phyloP scores from a whole-genome alignment of 352 stramenopile genomes.

The Phytophthora sp. region DNA sequence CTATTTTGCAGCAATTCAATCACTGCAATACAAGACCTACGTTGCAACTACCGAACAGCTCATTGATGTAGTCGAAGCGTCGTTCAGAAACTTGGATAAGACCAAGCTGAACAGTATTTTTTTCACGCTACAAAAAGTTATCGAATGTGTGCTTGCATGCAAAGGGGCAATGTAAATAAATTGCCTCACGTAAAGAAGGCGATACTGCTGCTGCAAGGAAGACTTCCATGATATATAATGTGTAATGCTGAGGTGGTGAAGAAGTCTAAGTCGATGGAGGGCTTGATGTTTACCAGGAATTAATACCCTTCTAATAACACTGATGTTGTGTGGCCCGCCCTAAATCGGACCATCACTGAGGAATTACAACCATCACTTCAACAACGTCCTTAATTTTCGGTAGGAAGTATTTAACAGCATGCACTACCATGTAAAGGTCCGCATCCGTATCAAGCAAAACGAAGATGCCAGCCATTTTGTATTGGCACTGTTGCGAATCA shows the following conservation, averaged over 20 bases:
- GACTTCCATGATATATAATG: neutral
- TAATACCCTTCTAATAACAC: no score
- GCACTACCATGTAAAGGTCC: no score
- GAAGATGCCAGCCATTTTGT: no score
- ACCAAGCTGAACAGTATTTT: neutral
- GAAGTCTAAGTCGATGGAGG: no score
- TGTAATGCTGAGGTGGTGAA: neutral
- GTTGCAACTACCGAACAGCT: neutral
- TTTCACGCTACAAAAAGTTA: neutral
- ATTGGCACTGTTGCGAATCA: no score
- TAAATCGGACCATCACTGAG: no score
- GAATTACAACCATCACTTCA: no score
- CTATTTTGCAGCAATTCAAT: neutral
- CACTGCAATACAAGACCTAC: neutral
- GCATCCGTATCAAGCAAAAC: no score
- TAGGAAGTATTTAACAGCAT: no score
- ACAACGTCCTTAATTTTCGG: no score
- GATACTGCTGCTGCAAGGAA: neutral
- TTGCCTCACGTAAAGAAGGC: neutral
- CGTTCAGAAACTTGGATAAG: neutral
- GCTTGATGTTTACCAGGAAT: no score
- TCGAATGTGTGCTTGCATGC: neutral
- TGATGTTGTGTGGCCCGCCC: no score
- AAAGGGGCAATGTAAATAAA: neutral
- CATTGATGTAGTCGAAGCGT: neutral